A percentile compares a stretch with the other conserved stretches of the same genome.
Evolutionary conservation across 2,329 filamentous ascomycete genomes (phyloP).

Genomic region (Arthrobotrys sphaeroides): DNA sequence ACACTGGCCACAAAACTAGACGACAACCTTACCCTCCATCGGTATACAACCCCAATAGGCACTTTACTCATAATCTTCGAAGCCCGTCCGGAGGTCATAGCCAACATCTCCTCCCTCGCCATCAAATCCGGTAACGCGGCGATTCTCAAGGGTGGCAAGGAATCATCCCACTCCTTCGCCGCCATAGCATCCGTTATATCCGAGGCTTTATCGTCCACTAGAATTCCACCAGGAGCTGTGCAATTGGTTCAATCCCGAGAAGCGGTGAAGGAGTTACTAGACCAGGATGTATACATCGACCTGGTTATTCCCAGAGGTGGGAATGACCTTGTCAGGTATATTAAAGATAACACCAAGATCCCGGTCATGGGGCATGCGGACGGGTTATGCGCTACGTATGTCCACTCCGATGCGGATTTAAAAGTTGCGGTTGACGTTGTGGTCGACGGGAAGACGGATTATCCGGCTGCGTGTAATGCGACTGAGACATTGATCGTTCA

Average conservation of each 20-base stretch:
- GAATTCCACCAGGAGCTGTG: constrained; percentile 84
- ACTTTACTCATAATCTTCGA: constrained; percentile 99
- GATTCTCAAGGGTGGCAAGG: constrained; percentile 95
- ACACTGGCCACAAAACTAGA: constrained; percentile 86
- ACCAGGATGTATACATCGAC: constrained; percentile 86
- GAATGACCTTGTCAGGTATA: constrained; percentile 87
- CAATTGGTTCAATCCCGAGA: constrained; percentile 95
- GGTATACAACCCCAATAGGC: constrained; percentile 92
- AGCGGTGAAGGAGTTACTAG: constrained; percentile 85
- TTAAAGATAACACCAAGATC: constrained; percentile 90
- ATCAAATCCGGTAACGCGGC: constrained; percentile 98
- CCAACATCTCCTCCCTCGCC: constrained; percentile 93
- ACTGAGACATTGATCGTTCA: constrained; percentile 92
- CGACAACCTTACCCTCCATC: constrained; percentile 83
- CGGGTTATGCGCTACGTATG: constrained; percentile 86
- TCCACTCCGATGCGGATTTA: constrained; percentile 79
- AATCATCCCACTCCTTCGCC: constrained; percentile 93
- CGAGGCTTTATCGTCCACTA: constrained; percentile 74
- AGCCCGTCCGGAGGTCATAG: constrained; percentile 95
- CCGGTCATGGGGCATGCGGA: constrained; percentile 96
- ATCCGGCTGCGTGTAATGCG: constrained; percentile 94
- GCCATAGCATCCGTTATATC: constrained; percentile 89
- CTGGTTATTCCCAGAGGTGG: constrained; percentile 92
- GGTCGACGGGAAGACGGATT: constrained; percentile 91
- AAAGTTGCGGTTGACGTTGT: constrained; percentile 78